Conservation (phyloP, 306 rosid species). For the Cercis canadensis region DNA sequence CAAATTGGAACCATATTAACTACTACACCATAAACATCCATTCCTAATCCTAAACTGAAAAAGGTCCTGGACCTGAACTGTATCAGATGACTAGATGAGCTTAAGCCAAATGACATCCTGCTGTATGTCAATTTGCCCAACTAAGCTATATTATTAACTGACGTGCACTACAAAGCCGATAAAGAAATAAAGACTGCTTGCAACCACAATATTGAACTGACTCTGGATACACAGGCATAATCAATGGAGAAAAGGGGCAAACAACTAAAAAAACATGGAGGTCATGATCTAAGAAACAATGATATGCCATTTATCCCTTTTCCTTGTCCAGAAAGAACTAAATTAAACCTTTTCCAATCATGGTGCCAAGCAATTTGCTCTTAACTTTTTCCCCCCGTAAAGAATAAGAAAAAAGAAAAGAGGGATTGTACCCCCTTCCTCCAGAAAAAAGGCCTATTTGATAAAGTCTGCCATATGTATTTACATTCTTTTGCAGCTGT, state of each 20-base stretch:
- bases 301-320: background rate
- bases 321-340: background rate
- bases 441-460: background rate
- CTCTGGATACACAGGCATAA: background rate
- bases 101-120: background rate
- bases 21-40: background rate
- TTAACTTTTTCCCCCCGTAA: background rate
- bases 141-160: background rate
- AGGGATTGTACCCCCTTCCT: no score
- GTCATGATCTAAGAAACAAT: background rate
- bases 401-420: no score
- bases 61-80: slow-evolving; percentile 6
- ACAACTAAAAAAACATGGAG: background rate
- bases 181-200: background rate
- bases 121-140: background rate
- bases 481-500: background rate
- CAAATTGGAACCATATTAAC: slow-evolving; percentile 3
- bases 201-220: background rate
- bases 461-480: slow-evolving; percentile 5
- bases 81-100: slow-evolving; percentile 8
- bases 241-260: background rate
- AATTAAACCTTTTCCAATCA: background rate
- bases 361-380: background rate
- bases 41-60: background rate
- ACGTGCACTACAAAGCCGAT: background rate